Base-by-base conservation (phyloP, 2,329 filamentous ascomycete genomes). In the Paecilomyces variotii region DNA sequence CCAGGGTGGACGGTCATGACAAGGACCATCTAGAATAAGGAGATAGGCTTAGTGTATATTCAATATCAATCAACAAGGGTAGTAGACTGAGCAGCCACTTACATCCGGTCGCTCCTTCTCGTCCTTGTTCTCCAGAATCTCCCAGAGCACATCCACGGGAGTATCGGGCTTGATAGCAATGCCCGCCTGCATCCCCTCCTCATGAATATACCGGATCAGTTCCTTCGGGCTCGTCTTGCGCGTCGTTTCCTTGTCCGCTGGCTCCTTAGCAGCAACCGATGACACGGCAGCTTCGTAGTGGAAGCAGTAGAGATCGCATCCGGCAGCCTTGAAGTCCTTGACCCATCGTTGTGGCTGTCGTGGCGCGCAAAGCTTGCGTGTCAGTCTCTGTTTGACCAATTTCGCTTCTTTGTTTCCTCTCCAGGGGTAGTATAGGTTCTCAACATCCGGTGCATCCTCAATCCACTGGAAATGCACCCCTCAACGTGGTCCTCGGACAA, bases 261-360 rank as follows among this genome's bases (percentile, higher is more conserved):
- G 92, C 57, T 82, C 85, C 70, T 92, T 90, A 68, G 92, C 91
- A 35, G 89, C 91, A 51, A 89, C 90, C 55, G 90, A 96, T 65
- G 79, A 77, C 54, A 94, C 84, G 63, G 94, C 94, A 27, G 94
- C 94, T 79, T 99, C 94, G 77, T 97, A 97, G 81, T 99, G 94
- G 82, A 99, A 99, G 82, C 94, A 97, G 81, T 99, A 99, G n/a
- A 99, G 83, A 75, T 99, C 91, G 77, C 92, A 97, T 57, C 94
- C 94, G 60, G 91, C 94, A 56, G 89, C 87, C 74, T 94, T 86
- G 80, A 99, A 97, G 62, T 96, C 90, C 71, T 89, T 90, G 68
- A 97, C 92, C 94, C 94, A 99, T 82, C 91, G 92, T 82, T 97
- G 95, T 65, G 94, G 94, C 92, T 94, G 30, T 28, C 26, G 53